Base-by-base conservation (phyloP, 192 early-diverging fungal species). In the Phycomyces nitens region DNA sequence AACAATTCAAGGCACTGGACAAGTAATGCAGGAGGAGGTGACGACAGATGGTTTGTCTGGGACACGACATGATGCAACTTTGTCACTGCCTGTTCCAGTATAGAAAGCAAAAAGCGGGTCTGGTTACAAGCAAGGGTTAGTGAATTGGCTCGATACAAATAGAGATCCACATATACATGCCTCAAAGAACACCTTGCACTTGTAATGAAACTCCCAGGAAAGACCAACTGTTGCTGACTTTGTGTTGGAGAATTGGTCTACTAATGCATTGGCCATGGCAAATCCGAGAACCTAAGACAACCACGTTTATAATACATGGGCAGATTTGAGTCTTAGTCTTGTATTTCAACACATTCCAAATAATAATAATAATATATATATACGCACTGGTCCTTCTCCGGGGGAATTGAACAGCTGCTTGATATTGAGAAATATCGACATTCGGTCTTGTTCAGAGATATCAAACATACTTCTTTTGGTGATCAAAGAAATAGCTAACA, bases 401-500 rank as follows among this genome's bases (percentile, higher is more conserved):
- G 71, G 65, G 69, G 80, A 73, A n/a, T 62, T 66, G 38, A 86
- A 53, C 11, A 87, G 56, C 0, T 76, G 74, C 8, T 71, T 73
- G 23, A 88, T 66, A 39, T 80, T 70, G n/a, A 59, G 63, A 40
- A 88, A 76, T 29, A 86, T 80, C n/a, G 77, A 72, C 60, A 80
- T 76, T 29, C 77, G 72, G 24, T 86, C 83, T 34, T 73, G 44
- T 34, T 68, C 69, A n/a, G 82, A 60, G 34, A 73, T 74, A 51
- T 88, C 87, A 38, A 86, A 71, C 62, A 82, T 84, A 20, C 86
- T 80, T 29, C 86, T 75, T 60, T 90, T 90, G 11, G 80, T 83
- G 56, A 88, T 82, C 5, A 88, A 75, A 38, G 88, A 74, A 24
- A 86, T 75, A 6, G 84, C 76, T 50, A 80, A 70, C 15, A 87